phyloP scores from a whole-genome alignment of 2,329 filamentous ascomycete species.

The Clonostachys sp. region DNA sequence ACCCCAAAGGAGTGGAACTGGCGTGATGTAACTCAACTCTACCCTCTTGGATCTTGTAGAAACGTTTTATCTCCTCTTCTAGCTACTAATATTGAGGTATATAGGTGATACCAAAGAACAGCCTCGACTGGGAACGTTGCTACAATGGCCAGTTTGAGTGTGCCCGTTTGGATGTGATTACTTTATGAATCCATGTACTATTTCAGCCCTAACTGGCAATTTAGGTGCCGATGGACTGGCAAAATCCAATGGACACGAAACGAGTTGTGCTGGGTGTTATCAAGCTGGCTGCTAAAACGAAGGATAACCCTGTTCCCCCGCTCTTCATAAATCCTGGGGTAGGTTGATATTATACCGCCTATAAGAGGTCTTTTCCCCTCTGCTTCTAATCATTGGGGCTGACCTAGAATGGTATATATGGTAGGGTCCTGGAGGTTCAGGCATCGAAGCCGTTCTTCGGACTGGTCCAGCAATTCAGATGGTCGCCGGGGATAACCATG shows the following conservation, averaged over 20 bases:
- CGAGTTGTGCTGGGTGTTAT: conserved; percentile 23
- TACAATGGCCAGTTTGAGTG: conserved; percentile 21
- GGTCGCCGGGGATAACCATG: conserved; percentile 40
- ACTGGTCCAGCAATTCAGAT: conserved; percentile 28
- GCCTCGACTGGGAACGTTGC: conserved; percentile 20
- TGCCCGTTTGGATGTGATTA: conserved; percentile 23
- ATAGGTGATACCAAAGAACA: conserved; percentile 24
- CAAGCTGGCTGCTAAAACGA: conserved; percentile 21
- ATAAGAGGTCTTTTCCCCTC: not conserved
- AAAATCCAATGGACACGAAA: conserved; percentile 14
- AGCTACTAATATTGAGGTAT: not conserved
- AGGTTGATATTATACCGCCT: conserved; percentile 1
- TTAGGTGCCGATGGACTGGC: conserved; percentile 28
- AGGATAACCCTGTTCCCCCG: conserved; percentile 14
- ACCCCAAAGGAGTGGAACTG: conserved; percentile 14
- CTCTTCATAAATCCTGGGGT: conserved; percentile 28
- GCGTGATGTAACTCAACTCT: conserved; percentile 10
- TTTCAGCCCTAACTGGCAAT: not conserved
- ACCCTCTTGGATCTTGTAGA: not conserved
- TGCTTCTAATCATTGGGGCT: not conserved
- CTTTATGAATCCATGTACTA: not conserved
- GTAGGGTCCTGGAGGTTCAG: conserved; percentile 46
- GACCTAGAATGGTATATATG: not conserved
- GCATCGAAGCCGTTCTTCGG: conserved; percentile 24
- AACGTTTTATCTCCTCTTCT: too few relatives aligned